Evolutionary conservation across 345 rosid species (phyloP).

Genomic region (Erodium maritimum): DNA sequence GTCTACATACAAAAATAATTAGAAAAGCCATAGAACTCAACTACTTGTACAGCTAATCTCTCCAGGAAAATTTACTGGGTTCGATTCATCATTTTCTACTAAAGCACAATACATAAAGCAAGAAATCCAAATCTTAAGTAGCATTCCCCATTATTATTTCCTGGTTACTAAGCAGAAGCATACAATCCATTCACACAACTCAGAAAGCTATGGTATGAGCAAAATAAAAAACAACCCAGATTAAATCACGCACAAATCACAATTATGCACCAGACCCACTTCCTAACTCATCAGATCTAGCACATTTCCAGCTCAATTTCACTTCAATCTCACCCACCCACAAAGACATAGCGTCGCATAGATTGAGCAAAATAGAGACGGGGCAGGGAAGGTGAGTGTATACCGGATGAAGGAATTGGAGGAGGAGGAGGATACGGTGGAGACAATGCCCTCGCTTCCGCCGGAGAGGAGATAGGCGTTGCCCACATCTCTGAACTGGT

Average conservation of each 20-base stretch:
- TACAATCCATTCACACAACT: background rate
- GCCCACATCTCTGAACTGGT: constrained; percentile 69
- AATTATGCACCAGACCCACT: background rate
- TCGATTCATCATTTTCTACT: background rate
- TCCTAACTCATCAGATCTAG: background rate
- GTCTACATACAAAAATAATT: background rate
- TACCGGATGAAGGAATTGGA: constrained; percentile 54
- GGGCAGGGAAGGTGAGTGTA: background rate
- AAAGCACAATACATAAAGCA: background rate
- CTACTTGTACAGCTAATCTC: background rate
- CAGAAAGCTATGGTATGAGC: background rate
- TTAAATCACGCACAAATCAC: background rate
- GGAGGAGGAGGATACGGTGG: constrained; percentile 20
- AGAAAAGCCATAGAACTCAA: background rate
- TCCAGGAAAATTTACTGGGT: background rate
- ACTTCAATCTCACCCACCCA: background rate
- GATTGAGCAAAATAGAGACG: constrained; percentile 4
- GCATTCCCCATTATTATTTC: background rate
- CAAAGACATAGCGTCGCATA: background rate
- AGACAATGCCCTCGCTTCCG: constrained; percentile 86
- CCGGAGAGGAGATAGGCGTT: constrained; percentile 81
- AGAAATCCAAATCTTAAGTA: too few relatives aligned
- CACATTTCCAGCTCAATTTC: background rate
- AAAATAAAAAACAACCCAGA: background rate
- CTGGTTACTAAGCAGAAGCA: too few relatives aligned